A percentile compares a stretch with the other conserved stretches of the same genome.
phyloP scores from a whole-genome alignment of 495 filamentous ascomycete species.

The Rostrohypoxylon terebratum region DNA sequence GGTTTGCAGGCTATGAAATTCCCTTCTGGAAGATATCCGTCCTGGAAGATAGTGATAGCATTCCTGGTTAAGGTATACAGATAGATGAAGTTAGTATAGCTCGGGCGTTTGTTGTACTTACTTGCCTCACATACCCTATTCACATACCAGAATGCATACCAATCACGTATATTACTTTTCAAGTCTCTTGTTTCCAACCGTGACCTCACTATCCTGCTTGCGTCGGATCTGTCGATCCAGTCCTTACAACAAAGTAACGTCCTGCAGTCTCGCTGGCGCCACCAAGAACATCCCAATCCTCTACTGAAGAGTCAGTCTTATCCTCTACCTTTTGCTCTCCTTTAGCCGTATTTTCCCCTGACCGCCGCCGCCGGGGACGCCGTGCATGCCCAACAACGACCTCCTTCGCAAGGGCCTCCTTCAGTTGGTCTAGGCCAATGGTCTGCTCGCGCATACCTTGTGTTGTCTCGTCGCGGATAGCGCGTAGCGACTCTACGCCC shows the following conservation, averaged over 20 bases:
- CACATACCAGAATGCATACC: background rate
- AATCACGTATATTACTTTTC: slow-evolving; percentile 3
- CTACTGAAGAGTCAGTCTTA: slow-evolving; percentile 47
- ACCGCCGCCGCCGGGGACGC: slow-evolving; percentile 58
- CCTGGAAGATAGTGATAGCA: slow-evolving; percentile 28
- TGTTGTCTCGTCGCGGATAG: slow-evolving; percentile 84
- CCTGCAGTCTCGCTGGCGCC: slow-evolving; percentile 74
- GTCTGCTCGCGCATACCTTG: slow-evolving; percentile 56
- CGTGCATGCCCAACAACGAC: slow-evolving; percentile 56
- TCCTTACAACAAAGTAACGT: slow-evolving; percentile 84
- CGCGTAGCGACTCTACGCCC: slow-evolving; percentile 75
- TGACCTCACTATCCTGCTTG: slow-evolving; percentile 4
- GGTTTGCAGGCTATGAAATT: slow-evolving; percentile 1
- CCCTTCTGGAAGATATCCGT: background rate
- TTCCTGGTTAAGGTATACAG: slow-evolving; percentile 13
- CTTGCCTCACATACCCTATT: slow-evolving; percentile 2
- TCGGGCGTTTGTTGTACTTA: slow-evolving; percentile 24
- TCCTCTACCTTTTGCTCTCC: slow-evolving; percentile 36
- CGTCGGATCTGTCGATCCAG: slow-evolving; percentile 47
- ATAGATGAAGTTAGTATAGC: background rate
- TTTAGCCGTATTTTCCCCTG: background rate
- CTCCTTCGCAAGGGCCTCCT: slow-evolving; percentile 56
- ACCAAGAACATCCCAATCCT: slow-evolving; percentile 76
- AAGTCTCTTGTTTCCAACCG: slow-evolving; percentile 3
- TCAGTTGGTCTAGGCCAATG: slow-evolving; percentile 56